Base-by-base conservation (phyloP, 2,329 filamentous ascomycete species). In the Hymenoscyphus infarciens region DNA sequence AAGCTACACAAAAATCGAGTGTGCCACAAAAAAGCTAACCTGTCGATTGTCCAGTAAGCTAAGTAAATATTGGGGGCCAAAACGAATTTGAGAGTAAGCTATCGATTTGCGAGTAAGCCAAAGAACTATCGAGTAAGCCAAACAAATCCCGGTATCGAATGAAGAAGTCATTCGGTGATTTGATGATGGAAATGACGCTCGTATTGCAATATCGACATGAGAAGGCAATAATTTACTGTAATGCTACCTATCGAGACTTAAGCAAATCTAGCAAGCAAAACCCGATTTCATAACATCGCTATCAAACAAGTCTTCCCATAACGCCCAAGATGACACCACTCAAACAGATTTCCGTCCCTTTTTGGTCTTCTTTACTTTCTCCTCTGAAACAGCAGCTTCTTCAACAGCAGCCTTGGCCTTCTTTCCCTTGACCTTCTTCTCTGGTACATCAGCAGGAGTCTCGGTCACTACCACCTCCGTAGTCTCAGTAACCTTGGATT, bases 341-440 rank as follows among this genome's bases (percentile, higher is more conserved):
- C 42, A 49, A 49, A 49, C 42, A 49, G 42, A 49, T 19, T 77
- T 78, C 57, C 77, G 79, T 35, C 39, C 56, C 56, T 69, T 70
- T 64, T 71, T 70, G 31, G 59, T n/a, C 39, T 69, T 70, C 61
- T 68, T 65, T 45, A 59, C 64, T 53, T 68, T 64, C 55, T 63
- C 73, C 57, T 57, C 62, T 31, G n/a, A 55, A 77, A 70, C 59
- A 7, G 79, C 80, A 61, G 77, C 78, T n/a, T 78, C 77, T 42
- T 80, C 80, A 65, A 82, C 42, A 49, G 76, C 42, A 49, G 76
- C 74, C 35, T 79, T 54, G 38, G 38, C 62, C 10, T 22, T 49
- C 42, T 49, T 49, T 49, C n/a, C 42, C 42, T 45, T 58, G 22
- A 31, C 38, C 56, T 58, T 58, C 38, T 58, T 45, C 7, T 42